phyloP scores from a whole-genome alignment of 2,329 filamentous ascomycete genomes.

The Verticillium isaacii region DNA sequence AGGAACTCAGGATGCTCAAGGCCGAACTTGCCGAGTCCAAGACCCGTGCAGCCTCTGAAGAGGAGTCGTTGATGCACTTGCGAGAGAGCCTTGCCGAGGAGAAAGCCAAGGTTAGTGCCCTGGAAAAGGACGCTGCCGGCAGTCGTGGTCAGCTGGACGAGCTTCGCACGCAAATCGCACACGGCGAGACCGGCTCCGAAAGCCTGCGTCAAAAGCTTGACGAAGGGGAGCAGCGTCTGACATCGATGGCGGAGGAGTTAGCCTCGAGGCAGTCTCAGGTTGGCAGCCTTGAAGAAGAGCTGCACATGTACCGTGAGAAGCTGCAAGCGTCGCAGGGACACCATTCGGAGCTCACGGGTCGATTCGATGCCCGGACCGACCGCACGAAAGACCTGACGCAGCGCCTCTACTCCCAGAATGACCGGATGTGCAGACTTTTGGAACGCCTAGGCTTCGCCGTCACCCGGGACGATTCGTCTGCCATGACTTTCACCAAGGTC shows the following conservation, averaged over 20 bases:
- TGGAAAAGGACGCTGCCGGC: constrained; percentile 55
- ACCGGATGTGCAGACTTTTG: constrained; percentile 75
- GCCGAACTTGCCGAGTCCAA: constrained; percentile 50
- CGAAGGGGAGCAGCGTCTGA: constrained; percentile 69
- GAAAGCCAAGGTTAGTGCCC: constrained; percentile 46
- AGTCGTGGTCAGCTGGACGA: constrained; percentile 65
- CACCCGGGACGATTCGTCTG: constrained; percentile 62
- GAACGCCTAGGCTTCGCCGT: constrained; percentile 85
- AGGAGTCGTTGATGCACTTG: constrained; percentile 45
- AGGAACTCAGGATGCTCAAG: constrained; percentile 50
- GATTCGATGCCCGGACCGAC: constrained; percentile 65
- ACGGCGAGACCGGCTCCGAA: constrained; percentile 81
- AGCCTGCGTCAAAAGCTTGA: constrained; percentile 68
- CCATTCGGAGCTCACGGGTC: constrained; percentile 44
- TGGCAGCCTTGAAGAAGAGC: constrained; percentile 71
- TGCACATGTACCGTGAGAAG: constrained; percentile 64
- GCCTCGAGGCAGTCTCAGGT: constrained; percentile 72
- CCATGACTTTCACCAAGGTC: constrained; percentile 71
- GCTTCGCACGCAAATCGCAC: constrained; percentile 67
- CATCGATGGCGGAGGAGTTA: constrained; percentile 63
- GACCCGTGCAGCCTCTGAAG: constrained; percentile 46
- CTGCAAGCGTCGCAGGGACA: constrained; percentile 49
- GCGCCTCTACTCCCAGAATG: constrained; percentile 76
- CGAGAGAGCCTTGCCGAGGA: constrained; percentile 50
- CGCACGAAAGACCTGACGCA: constrained; percentile 81